Base-by-base conservation (phyloP, 2,329 filamentous ascomycete species). In the Colletotrichum gloeosporioides region DNA sequence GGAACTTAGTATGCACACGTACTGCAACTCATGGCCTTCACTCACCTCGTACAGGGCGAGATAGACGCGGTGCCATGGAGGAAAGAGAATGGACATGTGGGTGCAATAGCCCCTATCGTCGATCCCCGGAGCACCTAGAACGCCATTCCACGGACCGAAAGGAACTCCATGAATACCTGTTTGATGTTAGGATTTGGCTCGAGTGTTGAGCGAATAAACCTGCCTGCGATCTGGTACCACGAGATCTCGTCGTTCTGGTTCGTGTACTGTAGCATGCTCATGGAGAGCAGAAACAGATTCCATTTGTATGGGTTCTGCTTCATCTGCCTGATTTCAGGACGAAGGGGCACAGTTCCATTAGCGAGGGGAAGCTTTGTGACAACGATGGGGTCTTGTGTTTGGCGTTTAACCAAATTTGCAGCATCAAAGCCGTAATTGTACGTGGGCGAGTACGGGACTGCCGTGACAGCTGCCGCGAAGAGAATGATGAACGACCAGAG, bases 21-120 rank as follows among this genome's bases (percentile, higher is more conserved):
- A 49, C 7, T 25, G 12, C 12, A 25, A 25, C 34, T 16, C 36
- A 27, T 29, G 67, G 18, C n/a, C 9, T 10, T 15, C 3, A 49
- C 81, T 74, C 77, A 90, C 90, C 87, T 92, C 90, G 73, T 90
- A 91, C 67, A 92, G 83, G 34, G 88, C 89, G 75, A 97, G 87
- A 83, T 96, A 98, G 1, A 95, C 94, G 66, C 95, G 91, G 87
- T 98, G 95, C 95, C 95, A 98, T 53, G 93, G 90, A 53, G 93
- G 91, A 82, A 98, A 97, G 18, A 97, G 86, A 55, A 93, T 91
- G 2, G 94, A 94, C 29, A 89, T 90, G 84, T 98, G 95, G 16
- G 91, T 91, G 83, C 95, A 98, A 83, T 96, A 98, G 66, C 95
- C 95, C 18, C 89, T 87, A 53, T 88, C 85, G 73, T 88, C 86